These are phyloP conservation scores for Rubia tinctorum DNA, from an alignment of 305 asterid species.

Conservation along the genomic window DNA sequence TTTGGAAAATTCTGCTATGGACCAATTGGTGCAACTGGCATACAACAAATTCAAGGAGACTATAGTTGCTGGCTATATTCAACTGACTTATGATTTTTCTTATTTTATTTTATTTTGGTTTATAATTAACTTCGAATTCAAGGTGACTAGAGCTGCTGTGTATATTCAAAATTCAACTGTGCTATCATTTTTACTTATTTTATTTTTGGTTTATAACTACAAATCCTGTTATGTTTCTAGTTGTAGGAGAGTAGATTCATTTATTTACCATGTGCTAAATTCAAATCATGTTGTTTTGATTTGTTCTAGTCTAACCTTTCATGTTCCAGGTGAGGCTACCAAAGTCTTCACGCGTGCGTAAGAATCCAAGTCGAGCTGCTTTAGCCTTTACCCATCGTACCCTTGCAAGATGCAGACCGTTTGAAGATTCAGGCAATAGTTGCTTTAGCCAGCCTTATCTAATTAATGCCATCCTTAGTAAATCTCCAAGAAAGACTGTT, in stretches of 20 bases:
- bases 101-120: too few relatives aligned
- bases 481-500: conserved; percentile 3
- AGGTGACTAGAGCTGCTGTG: conserved; percentile 11
- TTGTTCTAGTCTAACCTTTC: neutral
- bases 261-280: neutral
- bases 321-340: neutral
- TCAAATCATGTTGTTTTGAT: neutral
- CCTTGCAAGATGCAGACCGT: conserved; percentile 13
- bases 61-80: neutral
- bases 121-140: neutral
- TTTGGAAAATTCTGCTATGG: conserved; percentile 18
- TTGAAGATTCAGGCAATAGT: conserved; percentile 14
- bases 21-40: conserved; percentile 13
- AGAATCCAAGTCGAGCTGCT: too few relatives aligned
- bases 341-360: neutral
- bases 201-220: neutral
- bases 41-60: conserved; percentile 12
- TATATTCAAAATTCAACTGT: neutral
- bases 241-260: neutral
- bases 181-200: neutral
- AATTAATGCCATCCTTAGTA: neutral
- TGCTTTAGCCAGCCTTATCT: conserved; percentile 13
- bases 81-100: too few relatives aligned
- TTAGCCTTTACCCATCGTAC: neutral
- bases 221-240: conserved; percentile 3